Percentiles rank a stretch among this genome's conserved stretches.
Evolutionary conservation across 2,329 filamentous ascomycete genomes (phyloP).

Genomic region (Alternaria atra): DNA sequence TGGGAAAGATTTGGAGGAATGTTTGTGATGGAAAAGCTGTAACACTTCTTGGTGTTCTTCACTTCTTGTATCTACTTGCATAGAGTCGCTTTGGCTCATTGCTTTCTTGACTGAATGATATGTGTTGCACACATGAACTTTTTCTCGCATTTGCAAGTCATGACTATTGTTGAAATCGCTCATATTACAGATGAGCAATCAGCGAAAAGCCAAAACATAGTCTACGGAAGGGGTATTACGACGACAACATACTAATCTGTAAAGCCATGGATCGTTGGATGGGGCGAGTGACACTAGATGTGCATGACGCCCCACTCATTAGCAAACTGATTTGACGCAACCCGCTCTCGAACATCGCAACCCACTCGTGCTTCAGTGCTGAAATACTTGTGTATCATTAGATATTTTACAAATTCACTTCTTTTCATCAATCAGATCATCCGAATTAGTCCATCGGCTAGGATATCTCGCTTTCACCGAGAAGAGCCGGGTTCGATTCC

Average conservation of each 20-base stretch:
- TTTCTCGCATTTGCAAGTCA: not conserved
- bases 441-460: conserved; percentile 18
- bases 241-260: not conserved
- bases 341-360: too few species aligned
- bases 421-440: conserved; percentile 5
- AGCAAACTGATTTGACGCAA: not conserved
- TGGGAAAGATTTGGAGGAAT: not conserved
- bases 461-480: conserved; percentile 21
- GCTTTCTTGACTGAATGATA: conserved; percentile 14
- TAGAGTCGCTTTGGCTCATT: conserved; percentile 4
- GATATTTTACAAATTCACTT: not conserved
- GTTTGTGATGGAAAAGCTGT: not conserved
- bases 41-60: conserved; percentile 13
- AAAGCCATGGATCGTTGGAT: too few species aligned
- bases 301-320: not conserved
- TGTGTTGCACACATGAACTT: conserved; percentile 9
- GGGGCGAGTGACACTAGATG: not conserved
- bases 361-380: too few species aligned
- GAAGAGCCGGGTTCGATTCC: conserved; percentile 19
- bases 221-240: not conserved
- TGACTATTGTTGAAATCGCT: not conserved
- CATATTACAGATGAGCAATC: not conserved
- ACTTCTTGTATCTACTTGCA: conserved; percentile 28
- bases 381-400: too few species aligned
- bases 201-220: too few species aligned